Base-by-base conservation (phyloP, 805 yeast species). In the Wickerhamomyces hampshirensis region DNA sequence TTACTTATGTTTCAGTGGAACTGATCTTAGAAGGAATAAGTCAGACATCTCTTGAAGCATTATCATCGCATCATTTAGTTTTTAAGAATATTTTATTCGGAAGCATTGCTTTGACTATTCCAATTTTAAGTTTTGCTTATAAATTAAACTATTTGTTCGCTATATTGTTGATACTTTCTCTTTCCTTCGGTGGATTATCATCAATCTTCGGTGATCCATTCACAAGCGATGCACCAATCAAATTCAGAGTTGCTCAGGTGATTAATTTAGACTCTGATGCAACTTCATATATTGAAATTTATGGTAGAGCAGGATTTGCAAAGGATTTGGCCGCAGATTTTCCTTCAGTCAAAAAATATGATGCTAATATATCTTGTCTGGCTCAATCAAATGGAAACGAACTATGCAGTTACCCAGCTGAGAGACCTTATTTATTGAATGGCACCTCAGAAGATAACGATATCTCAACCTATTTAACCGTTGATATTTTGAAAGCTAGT, bases 11-110 rank as follows among this genome's bases (percentile, higher is more conserved):
- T 26, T 80, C 82, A 5, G 42, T 53, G 6, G 71, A 68, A 40
- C 58, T 84, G 39, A 50, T 78, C 2, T 53, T 85, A 23, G 79
- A 77, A 39, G 93, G 85, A 0, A 43, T 82, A 15, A 73, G 72
- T 49, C 87, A 85, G 59, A 75, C 89, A 0, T 69, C 77, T 15
- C 87, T 81, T 50, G 95, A 87, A 52, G 73, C 81, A 6, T 54
- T 61, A 12, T 44, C 48, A 4, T 61, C 77, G 4, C 72, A 75
- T 6, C 33, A 47, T 6, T 38, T 56, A 13, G 62, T 75, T 1
- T 66, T 65, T 51, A 42, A 56, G 14, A 37, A 64, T 10, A 35
- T 70, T 4, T 43, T 66, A 4, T 35, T 51, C 4, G 47, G 67
- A 12, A 58, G 74, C 1, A 45, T 68, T 7, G 41, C 62, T 7